Conservation (phyloP, 305 asterid species). For the Fraxinus velutina region DNA sequence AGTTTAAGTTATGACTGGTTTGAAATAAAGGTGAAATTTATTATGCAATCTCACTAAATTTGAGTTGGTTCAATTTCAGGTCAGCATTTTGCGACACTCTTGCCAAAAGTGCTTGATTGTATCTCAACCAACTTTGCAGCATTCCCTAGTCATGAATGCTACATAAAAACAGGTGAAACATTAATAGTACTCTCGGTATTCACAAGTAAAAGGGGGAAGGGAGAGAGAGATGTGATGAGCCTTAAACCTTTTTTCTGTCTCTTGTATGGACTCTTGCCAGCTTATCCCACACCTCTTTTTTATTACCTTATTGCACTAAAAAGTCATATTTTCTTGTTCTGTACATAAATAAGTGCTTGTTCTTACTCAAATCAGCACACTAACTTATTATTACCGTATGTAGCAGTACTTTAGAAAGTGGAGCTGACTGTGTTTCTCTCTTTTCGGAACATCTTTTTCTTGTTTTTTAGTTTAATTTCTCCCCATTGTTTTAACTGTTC, state of each 20-base stretch:
- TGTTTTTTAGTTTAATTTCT: not conserved
- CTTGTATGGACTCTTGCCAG: conserved; percentile 9
- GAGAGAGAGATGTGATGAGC: not conserved
- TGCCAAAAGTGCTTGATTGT: conserved; percentile 71
- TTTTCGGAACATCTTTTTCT: conserved; percentile 9
- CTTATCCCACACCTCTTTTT: conserved; percentile 13
- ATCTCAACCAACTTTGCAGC: conserved; percentile 59
- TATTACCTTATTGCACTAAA: not conserved
- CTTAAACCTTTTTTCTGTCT: not conserved
- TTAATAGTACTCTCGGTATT: conserved; percentile 21
- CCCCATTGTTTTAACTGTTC: conserved; percentile 6
- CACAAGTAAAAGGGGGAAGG: not conserved
- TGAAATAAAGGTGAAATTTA: not conserved
- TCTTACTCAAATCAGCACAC: not conserved
- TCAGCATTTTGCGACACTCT: conserved; percentile 48
- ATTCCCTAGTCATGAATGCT: conserved; percentile 79
- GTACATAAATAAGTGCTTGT: conserved; percentile 1
- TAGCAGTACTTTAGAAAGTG: not conserved
- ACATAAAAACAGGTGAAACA: conserved; percentile 76
- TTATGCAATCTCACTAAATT: not conserved
- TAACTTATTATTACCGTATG: not conserved
- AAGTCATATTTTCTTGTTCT: not conserved
- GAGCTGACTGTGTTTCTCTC: not conserved
- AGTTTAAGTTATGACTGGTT: not conserved
- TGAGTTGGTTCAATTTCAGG: conserved; percentile 50